Evolutionary conservation across 306 rosid species (phyloP).

Genomic region (Vigna hirtella): DNA sequence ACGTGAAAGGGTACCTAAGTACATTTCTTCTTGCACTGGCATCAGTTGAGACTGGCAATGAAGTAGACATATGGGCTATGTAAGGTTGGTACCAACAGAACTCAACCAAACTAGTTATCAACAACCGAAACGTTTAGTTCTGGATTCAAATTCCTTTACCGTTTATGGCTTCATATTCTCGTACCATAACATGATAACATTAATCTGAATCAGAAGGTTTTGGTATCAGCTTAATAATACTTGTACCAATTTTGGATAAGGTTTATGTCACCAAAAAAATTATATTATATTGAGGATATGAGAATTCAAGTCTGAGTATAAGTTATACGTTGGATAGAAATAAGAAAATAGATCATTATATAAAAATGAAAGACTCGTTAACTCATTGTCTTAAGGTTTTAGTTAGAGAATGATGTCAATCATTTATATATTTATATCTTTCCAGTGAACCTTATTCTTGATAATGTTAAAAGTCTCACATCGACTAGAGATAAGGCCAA

Average conservation of each 20-base stretch:
- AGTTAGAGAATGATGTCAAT: too few species aligned
- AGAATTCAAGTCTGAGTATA: too few species aligned
- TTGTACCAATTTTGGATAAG: slow-evolving; percentile 28
- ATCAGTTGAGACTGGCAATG: neutral
- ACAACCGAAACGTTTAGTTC: slow-evolving; percentile 3
- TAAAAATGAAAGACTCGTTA: too few species aligned
- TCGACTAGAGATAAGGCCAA: too few species aligned
- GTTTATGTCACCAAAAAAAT: neutral
- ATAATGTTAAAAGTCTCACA: too few species aligned
- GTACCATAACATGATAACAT: slow-evolving; percentile 11
- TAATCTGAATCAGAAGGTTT: slow-evolving; percentile 12
- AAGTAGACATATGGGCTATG: slow-evolving; percentile 36
- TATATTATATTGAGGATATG: too few species aligned
- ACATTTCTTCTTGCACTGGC: slow-evolving; percentile 6
- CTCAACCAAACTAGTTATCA: slow-evolving; percentile 27
- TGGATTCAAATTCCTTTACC: slow-evolving; percentile 18
- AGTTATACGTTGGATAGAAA: too few species aligned
- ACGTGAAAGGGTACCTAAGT: slow-evolving; percentile 24
- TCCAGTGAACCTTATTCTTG: too few species aligned
- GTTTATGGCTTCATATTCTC: slow-evolving; percentile 17
- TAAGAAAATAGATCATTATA: too few species aligned
- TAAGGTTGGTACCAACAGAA: slow-evolving; percentile 38
- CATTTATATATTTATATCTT: too few species aligned
- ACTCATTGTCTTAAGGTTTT: too few species aligned
- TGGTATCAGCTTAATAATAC: neutral